Percentiles rank a stretch among this genome's conserved stretches.
phyloP scores from a whole-genome alignment of 2,329 filamentous ascomycete genomes.

The Coniella lustricola region DNA sequence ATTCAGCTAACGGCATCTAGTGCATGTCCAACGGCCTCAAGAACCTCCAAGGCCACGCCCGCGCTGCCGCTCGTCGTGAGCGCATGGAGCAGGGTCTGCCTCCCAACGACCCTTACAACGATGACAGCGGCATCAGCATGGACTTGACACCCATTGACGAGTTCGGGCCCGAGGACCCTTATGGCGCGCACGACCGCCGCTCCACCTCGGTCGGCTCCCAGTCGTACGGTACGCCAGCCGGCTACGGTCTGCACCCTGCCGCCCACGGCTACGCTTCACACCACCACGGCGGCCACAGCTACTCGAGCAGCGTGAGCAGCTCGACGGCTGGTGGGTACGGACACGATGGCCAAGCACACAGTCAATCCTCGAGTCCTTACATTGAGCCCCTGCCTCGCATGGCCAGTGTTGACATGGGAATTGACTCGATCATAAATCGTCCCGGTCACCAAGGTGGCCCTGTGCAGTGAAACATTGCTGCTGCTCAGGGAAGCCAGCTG shows the following conservation, averaged over 20 bases:
- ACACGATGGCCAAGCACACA: constrained; percentile 26
- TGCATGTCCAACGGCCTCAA: constrained; percentile 80
- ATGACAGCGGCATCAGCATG: constrained; percentile 65
- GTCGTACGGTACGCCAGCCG: constrained; percentile 16
- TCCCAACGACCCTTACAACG: constrained; percentile 46
- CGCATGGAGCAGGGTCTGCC: constrained; percentile 43
- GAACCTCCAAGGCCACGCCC: constrained; percentile 65
- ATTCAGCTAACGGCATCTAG: constrained; percentile 44
- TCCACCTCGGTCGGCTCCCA: constrained; percentile 30
- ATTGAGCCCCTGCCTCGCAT: constrained; percentile 40
- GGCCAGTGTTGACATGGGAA: constrained; percentile 54
- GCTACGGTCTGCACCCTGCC: constrained; percentile 18
- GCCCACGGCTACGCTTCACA: constrained; percentile 19
- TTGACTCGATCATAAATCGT: constrained; percentile 52
- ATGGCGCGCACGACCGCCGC: constrained; percentile 47
- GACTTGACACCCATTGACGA: constrained; percentile 54
- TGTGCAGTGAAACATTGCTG: not conserved
- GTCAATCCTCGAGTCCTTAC: constrained; percentile 40
- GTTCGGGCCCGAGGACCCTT: constrained; percentile 42
- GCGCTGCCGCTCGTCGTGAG: constrained; percentile 59
- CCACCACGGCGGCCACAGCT: constrained; percentile 32
- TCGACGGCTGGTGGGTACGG: constrained; percentile 23
- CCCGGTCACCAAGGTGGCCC: constrained; percentile 20
- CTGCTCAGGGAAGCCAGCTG: too few relatives aligned
- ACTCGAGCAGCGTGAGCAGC: constrained; percentile 49